These are phyloP conservation scores for Eimeria sp. DNA, from an alignment of 169 alveolate species.

Conservation along the genomic window DNA sequence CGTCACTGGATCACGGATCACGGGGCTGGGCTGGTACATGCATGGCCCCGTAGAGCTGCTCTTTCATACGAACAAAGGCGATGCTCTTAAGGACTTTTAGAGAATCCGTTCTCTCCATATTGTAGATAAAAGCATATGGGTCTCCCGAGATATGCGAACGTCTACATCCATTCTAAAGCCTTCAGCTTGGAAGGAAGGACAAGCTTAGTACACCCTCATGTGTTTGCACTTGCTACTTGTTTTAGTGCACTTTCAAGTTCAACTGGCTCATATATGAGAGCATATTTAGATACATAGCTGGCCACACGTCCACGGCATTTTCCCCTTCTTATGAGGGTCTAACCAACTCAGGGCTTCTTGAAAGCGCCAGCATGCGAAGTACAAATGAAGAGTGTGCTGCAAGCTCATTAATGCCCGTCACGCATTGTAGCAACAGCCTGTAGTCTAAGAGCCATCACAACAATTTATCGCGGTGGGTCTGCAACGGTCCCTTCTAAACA, in stretches of 20 bases:
- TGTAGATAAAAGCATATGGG: background rate
- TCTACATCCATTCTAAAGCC: background rate
- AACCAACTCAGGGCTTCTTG: background rate
- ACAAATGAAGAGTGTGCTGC: background rate
- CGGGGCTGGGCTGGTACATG: slow-evolving; percentile 31
- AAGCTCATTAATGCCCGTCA: background rate
- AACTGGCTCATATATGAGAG: background rate
- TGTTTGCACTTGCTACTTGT: background rate
- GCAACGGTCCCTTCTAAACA: background rate
- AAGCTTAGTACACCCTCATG: background rate
- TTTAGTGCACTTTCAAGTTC: background rate
- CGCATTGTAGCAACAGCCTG: background rate
- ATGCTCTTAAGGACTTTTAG: background rate
- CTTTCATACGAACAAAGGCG: background rate
- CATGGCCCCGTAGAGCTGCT: background rate
- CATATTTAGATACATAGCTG: background rate
- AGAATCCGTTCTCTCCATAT: background rate
- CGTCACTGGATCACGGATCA: background rate
- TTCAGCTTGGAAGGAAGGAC: background rate
- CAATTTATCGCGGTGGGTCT: background rate
- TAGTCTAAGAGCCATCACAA: background rate
- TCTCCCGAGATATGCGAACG: background rate
- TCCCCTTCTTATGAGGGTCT: background rate
- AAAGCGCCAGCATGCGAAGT: background rate
- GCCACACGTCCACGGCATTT: background rate